A percentile compares a stretch with the other conserved stretches of the same genome.
Evolutionary conservation across 2,329 filamentous ascomycete genomes (phyloP).

Genomic region (Hymenotorrendiella dingleyae): DNA sequence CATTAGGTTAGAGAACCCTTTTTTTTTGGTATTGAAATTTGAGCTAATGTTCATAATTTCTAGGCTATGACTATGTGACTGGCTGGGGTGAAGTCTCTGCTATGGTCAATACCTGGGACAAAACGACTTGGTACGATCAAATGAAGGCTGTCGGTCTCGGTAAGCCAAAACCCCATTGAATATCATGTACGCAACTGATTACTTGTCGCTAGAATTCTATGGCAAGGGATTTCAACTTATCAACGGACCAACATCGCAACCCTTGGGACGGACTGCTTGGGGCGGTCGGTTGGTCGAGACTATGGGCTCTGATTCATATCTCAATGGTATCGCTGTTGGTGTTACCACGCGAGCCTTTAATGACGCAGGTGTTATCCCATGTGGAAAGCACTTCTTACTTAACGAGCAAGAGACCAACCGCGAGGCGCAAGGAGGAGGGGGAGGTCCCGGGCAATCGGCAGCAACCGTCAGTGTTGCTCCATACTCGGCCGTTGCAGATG

Average conservation of each 20-base stretch:
- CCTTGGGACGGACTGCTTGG: conserved; percentile 16
- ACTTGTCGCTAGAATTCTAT: conserved; percentile 15
- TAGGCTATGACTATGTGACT: conserved; percentile 14
- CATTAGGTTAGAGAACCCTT: conserved; percentile 3
- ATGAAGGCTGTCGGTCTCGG: conserved; percentile 14
- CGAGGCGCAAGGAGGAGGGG: conserved; percentile 13
- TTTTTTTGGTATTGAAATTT: background rate
- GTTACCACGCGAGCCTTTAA: conserved; percentile 10
- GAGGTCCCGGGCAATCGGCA: too few relatives aligned
- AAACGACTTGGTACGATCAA: conserved; percentile 10
- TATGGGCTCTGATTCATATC: conserved; percentile 13
- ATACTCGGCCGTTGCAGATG: conserved; percentile 46
- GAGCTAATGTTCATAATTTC: background rate
- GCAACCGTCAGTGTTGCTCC: conserved; percentile 6
- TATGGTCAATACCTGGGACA: conserved; percentile 14
- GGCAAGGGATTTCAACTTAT: conserved; percentile 13
- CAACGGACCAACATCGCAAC: conserved; percentile 12
- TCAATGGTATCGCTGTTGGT: conserved; percentile 20
- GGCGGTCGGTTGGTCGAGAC: conserved; percentile 15
- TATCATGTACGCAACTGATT: too few relatives aligned
- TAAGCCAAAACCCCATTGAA: too few relatives aligned
- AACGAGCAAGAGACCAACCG: conserved; percentile 20
- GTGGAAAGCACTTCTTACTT: conserved; percentile 19
- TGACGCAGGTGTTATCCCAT: conserved; percentile 13
- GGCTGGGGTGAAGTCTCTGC: conserved; percentile 12